A percentile compares a stretch with the other conserved stretches of the same genome.
Evolutionary conservation across 1,139 yeast genomes (phyloP).

Genomic region (Taphrina wiesneri): DNA sequence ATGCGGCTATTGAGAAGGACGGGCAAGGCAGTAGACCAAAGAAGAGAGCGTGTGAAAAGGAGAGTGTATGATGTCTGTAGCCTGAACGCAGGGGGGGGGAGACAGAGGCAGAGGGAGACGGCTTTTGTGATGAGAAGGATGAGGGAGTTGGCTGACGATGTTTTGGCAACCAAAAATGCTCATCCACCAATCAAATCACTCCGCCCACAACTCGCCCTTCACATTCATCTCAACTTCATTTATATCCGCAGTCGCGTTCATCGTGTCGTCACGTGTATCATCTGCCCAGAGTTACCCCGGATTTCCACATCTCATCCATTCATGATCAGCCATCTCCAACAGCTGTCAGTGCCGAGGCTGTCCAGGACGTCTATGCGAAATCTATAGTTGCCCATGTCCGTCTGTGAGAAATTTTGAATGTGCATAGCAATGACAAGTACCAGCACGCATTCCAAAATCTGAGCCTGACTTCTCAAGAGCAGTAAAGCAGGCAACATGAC

Average conservation of each 20-base stretch:
- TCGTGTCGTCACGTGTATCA: background rate
- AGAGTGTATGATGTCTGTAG: background rate
- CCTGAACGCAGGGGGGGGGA: background rate
- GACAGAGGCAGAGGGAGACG: background rate
- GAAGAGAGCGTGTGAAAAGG: background rate
- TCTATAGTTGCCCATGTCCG: too few relatives aligned
- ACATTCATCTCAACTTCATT: background rate
- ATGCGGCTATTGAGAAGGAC: too few relatives aligned
- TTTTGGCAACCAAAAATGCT: background rate
- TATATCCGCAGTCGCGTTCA: background rate
- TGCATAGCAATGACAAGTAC: too few relatives aligned
- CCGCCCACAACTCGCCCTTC: too few relatives aligned
- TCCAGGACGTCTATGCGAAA: too few relatives aligned
- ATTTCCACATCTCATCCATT: conserved; percentile 4
- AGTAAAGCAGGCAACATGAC: background rate
- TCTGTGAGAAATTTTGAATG: too few relatives aligned
- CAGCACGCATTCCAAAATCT: too few relatives aligned
- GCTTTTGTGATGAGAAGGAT: background rate
- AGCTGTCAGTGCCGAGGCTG: too few relatives aligned
- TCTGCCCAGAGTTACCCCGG: background rate
- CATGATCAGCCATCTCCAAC: background rate
- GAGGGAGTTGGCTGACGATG: background rate
- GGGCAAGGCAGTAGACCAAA: background rate
- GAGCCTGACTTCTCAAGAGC: background rate
- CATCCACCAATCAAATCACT: background rate